Percentiles rank a stretch among this genome's conserved stretches.
These are phyloP conservation scores for Batkoa obscura DNA, from an alignment of 371 early-diverging fungal species.

Conservation along the genomic window DNA sequence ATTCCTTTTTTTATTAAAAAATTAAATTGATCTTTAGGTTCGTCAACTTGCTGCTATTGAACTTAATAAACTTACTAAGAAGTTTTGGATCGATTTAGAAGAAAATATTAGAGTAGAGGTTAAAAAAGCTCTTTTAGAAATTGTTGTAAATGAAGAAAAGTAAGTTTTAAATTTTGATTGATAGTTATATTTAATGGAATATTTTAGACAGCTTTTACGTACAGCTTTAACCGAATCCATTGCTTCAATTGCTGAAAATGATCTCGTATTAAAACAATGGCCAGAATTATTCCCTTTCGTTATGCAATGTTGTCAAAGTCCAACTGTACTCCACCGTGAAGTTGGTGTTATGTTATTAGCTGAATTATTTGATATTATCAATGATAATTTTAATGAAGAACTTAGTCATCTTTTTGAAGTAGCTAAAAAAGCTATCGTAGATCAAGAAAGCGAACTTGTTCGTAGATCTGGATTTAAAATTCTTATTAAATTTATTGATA, in stretches of 20 bases:
- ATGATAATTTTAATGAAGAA: constrained; percentile 45
- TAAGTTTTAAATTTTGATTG: constrained; percentile 13
- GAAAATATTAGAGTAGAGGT: constrained; percentile 27
- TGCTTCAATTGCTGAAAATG: constrained; percentile 66
- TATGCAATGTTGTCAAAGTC: constrained; percentile 48
- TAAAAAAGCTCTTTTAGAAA: constrained; percentile 37
- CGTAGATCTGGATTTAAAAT: constrained; percentile 11
- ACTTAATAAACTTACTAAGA: constrained; percentile 55
- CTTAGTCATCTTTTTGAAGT: constrained; percentile 42
- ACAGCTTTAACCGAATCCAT: constrained; percentile 70
- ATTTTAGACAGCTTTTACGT: constrained; percentile 40
- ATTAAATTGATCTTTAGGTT: too few relatives aligned
- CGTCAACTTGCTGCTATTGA: constrained; percentile 81
- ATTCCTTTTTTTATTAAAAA: too few relatives aligned
- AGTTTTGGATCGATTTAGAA: constrained; percentile 47
- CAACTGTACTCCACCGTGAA: constrained; percentile 56
- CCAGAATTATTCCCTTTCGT: constrained; percentile 52
- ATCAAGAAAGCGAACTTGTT: constrained; percentile 65
- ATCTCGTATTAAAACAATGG: constrained; percentile 61
- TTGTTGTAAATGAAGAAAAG: constrained; percentile 54
- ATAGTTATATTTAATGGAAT: neutral
- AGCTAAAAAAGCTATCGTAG: constrained; percentile 46
- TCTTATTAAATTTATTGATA: constrained; percentile 10
- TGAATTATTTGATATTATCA: constrained; percentile 63
- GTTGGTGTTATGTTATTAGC: constrained; percentile 62